phyloP scores from a whole-genome alignment of 768 basidiomycete genomes.

The Plicaturopsis crispa region DNA sequence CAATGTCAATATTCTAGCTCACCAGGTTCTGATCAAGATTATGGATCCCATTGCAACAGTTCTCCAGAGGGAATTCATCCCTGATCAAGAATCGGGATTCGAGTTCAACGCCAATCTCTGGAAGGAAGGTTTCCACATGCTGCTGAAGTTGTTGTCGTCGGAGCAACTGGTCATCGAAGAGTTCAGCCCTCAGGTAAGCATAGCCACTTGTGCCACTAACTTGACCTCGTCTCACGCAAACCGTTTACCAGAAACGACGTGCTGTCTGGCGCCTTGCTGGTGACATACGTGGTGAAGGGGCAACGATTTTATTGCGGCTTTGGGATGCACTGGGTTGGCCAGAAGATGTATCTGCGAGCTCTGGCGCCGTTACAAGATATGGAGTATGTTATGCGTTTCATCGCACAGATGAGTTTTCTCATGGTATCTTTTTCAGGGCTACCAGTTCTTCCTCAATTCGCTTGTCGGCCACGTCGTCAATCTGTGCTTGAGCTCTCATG shows the following conservation, averaged over 20 bases:
- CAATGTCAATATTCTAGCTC: constrained; percentile 83
- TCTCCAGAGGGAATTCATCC: constrained; percentile 78
- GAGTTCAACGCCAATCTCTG: constrained; percentile 75
- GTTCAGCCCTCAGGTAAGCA: constrained; percentile 79
- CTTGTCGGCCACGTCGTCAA: constrained; percentile 88
- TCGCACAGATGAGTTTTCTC: constrained; percentile 1
- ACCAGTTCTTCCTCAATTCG: constrained; percentile 75
- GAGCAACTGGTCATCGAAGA: constrained; percentile 93
- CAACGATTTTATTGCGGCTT: constrained; percentile 64
- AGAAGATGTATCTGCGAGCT: constrained; percentile 44
- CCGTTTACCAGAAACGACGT: constrained; percentile 66
- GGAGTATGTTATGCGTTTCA: constrained; percentile 43
- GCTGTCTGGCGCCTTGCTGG: constrained; percentile 96
- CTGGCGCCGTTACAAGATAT: constrained; percentile 51
- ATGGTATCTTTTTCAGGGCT: constrained; percentile 44
- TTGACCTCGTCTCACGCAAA: constrained; percentile 6
- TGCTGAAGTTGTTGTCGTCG: constrained; percentile 80
- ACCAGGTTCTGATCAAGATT: constrained; percentile 83
- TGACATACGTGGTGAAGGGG: constrained; percentile 90
- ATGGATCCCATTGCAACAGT: constrained; percentile 75
- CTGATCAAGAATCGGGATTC: constrained; percentile 49
- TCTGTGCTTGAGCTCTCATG: constrained; percentile 91
- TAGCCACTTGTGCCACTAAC: constrained; percentile 1
- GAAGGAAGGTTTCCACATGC: constrained; percentile 73
- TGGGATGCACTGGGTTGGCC: constrained; percentile 87